These are phyloP conservation scores for Syzygium malaccense DNA, from an alignment of 441 rosid species.

Conservation along the genomic window DNA sequence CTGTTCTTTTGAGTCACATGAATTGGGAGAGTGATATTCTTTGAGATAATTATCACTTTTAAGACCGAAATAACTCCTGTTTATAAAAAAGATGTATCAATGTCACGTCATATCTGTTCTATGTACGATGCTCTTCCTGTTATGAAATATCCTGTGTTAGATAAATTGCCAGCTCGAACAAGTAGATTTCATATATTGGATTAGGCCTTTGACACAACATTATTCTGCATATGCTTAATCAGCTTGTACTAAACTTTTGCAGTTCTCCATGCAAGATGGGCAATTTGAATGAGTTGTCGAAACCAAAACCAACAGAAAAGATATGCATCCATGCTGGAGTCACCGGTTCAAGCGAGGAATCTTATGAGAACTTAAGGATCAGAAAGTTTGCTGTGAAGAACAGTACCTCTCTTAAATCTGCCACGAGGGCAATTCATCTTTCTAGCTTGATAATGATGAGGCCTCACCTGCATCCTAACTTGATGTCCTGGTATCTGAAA, in stretches of 20 bases:
- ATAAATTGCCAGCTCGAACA: neutral
- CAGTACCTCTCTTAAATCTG: conserved; percentile 23
- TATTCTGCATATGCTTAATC: neutral
- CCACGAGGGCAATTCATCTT: conserved; percentile 31
- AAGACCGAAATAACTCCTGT: neutral
- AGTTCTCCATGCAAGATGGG: conserved; percentile 35
- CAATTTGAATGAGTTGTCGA: conserved; percentile 29
- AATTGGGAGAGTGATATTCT: neutral
- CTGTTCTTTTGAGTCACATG: neutral
- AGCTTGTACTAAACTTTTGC: neutral
- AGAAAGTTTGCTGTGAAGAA: conserved; percentile 25
- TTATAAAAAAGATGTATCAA: neutral
- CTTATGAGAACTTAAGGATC: conserved; percentile 23
- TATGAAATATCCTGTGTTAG: neutral
- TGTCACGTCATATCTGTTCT: neutral
- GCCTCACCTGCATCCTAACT: neutral
- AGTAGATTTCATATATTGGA: neutral
- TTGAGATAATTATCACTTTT: neutral
- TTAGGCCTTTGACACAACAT: neutral
- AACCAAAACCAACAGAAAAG: conserved; percentile 12
- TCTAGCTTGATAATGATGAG: conserved; percentile 22
- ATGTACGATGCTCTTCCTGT: neutral
- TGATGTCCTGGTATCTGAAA: neutral
- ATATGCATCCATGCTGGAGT: conserved; percentile 9
- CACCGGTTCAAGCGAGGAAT: conserved; percentile 25